A percentile compares a stretch with the other conserved stretches of the same genome.
Conservation (phyloP, 805 yeast species). For the Ogataea ganodermae region DNA sequence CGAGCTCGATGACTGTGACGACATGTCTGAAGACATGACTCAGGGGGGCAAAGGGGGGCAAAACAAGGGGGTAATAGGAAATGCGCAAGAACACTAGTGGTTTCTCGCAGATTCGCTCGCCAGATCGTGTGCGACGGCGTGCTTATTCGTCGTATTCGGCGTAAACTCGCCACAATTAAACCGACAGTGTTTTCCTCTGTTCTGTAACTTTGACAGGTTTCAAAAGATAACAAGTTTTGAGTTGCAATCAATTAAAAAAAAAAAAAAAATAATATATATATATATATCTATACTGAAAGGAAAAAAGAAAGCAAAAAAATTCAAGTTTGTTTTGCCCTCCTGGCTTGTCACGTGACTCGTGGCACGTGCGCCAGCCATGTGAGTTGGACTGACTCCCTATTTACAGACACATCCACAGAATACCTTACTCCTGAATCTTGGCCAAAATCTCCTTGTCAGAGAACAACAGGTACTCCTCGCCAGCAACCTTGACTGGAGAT, state of each 20-base stretch:
- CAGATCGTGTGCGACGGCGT: not conserved
- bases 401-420: not conserved
- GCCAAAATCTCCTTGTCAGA: slow-evolving; percentile 95
- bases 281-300: not conserved
- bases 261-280: not conserved
- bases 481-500: slow-evolving; percentile 77
- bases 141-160: not conserved
- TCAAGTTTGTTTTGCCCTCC: not conserved
- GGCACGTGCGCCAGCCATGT: no score
- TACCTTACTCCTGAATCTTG: slow-evolving; percentile 66
- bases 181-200: not conserved
- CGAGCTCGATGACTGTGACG: slow-evolving; percentile 23
- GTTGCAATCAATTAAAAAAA: not conserved
- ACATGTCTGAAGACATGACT: slow-evolving; percentile 8
- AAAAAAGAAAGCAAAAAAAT: no score
- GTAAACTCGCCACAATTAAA: not conserved
- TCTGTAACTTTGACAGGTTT: not conserved
- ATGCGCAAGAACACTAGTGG: no score
- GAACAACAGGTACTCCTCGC: slow-evolving; percentile 60
- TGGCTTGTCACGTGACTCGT: not conserved
- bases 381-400: no score
- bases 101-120: no score
- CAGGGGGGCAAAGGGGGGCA: slow-evolving; percentile 1
- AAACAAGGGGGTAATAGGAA: not conserved
- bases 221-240: not conserved